phyloP scores from a whole-genome alignment of 176 grass and related monocot species.

The Musa itinerans region DNA sequence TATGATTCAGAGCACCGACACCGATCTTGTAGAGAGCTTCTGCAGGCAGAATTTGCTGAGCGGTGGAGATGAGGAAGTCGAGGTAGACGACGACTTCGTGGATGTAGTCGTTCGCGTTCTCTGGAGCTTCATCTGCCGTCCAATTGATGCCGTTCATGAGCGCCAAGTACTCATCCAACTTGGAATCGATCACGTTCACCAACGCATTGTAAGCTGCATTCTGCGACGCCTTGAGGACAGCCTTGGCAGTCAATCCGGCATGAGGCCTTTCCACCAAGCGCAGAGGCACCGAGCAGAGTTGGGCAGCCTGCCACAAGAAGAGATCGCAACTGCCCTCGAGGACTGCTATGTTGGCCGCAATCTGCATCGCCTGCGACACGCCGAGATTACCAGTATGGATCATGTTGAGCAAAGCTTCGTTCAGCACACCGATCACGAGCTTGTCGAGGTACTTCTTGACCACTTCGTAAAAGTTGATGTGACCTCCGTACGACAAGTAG shows the following conservation, averaged over 20 bases:
- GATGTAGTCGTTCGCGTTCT: slow-evolving; percentile 68
- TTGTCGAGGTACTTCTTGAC: slow-evolving; percentile 83
- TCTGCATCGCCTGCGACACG: slow-evolving; percentile 67
- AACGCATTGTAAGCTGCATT: slow-evolving; percentile 66
- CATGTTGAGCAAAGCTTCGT: slow-evolving; percentile 49
- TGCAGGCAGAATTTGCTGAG: slow-evolving; percentile 55
- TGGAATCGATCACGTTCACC: slow-evolving; percentile 56
- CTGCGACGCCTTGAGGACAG: slow-evolving; percentile 75
- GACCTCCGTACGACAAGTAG: slow-evolving; percentile 54
- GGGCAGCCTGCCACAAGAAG: slow-evolving; percentile 64
- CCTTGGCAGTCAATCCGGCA: slow-evolving; percentile 57
- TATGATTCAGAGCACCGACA: slow-evolving; percentile 51
- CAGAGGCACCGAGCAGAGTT: slow-evolving; percentile 52
- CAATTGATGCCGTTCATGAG: slow-evolving; percentile 61
- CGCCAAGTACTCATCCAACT: slow-evolving; percentile 73
- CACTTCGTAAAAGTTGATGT: slow-evolving; percentile 44
- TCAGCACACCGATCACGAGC: slow-evolving; percentile 67
- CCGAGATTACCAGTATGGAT: slow-evolving; percentile 45
- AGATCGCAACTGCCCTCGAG: slow-evolving; percentile 64
- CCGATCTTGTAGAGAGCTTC: slow-evolving; percentile 67
- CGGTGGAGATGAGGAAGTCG: slow-evolving; percentile 50
- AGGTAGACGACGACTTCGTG: slow-evolving; percentile 80
- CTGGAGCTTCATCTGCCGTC: slow-evolving; percentile 54
- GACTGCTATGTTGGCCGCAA: slow-evolving; percentile 61
- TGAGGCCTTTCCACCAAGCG: slow-evolving; percentile 58